A percentile compares a stretch with the other conserved stretches of the same genome.
Conservation (phyloP, 257 asterid genomes). For the Solanum medicagineum region DNA sequence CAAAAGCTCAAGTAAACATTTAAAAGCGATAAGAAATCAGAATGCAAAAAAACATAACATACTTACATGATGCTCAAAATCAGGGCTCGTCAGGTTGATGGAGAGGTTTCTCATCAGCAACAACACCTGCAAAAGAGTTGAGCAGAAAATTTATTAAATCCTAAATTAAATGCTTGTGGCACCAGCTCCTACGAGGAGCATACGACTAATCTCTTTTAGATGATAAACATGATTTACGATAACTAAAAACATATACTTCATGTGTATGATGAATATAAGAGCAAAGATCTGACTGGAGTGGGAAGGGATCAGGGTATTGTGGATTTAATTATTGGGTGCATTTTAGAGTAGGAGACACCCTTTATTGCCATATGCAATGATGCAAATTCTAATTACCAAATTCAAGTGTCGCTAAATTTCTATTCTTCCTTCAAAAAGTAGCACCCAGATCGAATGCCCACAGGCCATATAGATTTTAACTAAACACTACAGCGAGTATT, state of each 20-base stretch:
- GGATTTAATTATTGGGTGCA: not conserved
- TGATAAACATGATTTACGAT: not conserved
- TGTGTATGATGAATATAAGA: not conserved
- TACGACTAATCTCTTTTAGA: not conserved
- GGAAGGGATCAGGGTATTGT: not conserved
- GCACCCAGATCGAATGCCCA: not conserved
- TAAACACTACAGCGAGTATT: not conserved
- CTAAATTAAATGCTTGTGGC: not conserved
- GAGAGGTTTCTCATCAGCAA: conserved; percentile 86
- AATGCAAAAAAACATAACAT: not conserved
- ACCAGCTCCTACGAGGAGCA: not conserved
- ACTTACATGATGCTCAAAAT: conserved; percentile 88
- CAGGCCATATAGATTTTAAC: not conserved
- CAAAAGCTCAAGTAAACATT: not conserved
- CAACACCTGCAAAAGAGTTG: conserved; percentile 37
- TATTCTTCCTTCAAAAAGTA: not conserved
- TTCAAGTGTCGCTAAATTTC: not conserved
- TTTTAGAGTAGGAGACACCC: not conserved
- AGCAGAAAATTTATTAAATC: not conserved
- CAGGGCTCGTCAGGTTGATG: conserved; percentile 74
- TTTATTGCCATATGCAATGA: not conserved
- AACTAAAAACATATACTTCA: not conserved
- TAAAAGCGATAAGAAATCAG: not conserved
- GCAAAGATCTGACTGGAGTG: not conserved
- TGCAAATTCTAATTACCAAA: not conserved